A percentile compares a stretch with the other conserved stretches of the same genome.
phyloP scores from a whole-genome alignment of 2,329 filamentous ascomycete genomes.

The Talaromyces marneffei region DNA sequence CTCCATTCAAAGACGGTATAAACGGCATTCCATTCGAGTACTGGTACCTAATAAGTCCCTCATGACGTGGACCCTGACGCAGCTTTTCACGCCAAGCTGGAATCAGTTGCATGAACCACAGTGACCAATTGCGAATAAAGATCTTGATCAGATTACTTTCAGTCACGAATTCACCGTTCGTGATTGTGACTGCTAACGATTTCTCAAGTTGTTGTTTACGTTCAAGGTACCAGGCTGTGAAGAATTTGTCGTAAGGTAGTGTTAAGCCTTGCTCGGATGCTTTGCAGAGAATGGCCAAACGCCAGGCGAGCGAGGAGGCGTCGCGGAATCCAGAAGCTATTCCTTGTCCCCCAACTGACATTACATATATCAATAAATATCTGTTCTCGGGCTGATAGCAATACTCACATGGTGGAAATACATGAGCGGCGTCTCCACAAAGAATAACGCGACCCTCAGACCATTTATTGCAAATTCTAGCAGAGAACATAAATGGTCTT shows the following conservation, averaged over 20 bases:
- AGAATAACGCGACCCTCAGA: constrained; percentile 38
- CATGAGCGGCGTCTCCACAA: constrained; percentile 48
- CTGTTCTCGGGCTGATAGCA: background rate
- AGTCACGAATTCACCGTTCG: constrained; percentile 31
- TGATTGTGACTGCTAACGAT: constrained; percentile 31
- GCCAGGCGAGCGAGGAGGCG: constrained; percentile 34
- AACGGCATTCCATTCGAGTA: constrained; percentile 28
- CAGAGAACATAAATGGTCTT: constrained; percentile 43
- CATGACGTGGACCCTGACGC: constrained; percentile 25
- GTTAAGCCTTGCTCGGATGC: constrained; percentile 8
- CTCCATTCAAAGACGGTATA: constrained; percentile 25
- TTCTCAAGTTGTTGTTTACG: constrained; percentile 35
- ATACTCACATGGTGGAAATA: constrained; percentile 45
- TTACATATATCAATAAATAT: background rate
- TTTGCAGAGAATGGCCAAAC: constrained; percentile 27
- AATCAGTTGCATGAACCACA: constrained; percentile 30
- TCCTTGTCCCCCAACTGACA: constrained; percentile 37
- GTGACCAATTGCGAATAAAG: constrained; percentile 27
- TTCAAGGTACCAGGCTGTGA: constrained; percentile 31
- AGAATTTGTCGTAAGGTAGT: constrained; percentile 20
- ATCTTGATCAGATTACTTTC: constrained; percentile 26
- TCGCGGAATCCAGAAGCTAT: constrained; percentile 40
- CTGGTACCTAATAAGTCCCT: constrained; percentile 28
- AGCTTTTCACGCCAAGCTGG: constrained; percentile 27
- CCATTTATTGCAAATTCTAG: constrained; percentile 46